A percentile compares a stretch with the other conserved stretches of the same genome.
Evolutionary conservation across 441 rosid genomes (phyloP).

Genomic region (Aleurites moluccanus): DNA sequence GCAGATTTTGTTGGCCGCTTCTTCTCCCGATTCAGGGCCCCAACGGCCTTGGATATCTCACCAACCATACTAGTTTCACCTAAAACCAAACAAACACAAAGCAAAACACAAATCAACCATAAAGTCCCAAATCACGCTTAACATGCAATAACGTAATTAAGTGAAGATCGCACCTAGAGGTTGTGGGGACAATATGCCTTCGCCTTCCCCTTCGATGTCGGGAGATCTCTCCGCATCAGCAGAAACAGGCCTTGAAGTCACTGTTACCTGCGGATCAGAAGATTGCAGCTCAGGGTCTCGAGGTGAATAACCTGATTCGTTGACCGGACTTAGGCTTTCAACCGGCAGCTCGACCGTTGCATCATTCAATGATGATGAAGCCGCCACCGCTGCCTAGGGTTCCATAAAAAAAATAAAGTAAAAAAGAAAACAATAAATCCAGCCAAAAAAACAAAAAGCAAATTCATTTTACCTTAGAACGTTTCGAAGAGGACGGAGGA

Average conservation of each 20-base stretch:
- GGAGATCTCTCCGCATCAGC: conserved; percentile 55
- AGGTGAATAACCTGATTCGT: too few relatives aligned
- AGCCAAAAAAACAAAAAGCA: too few relatives aligned
- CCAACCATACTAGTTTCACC: conserved; percentile 49
- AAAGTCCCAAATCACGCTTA: background rate
- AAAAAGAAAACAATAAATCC: too few relatives aligned
- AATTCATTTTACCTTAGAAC: too few relatives aligned
- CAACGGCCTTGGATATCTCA: conserved; percentile 52
- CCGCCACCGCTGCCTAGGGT: too few relatives aligned
- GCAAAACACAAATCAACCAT: background rate
- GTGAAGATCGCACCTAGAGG: conserved; percentile 53
- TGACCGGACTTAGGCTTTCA: too few relatives aligned
- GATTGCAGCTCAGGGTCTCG: too few relatives aligned
- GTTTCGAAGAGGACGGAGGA: too few relatives aligned
- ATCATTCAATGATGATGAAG: too few relatives aligned
- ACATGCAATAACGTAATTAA: conserved; percentile 20
- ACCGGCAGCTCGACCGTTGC: too few relatives aligned
- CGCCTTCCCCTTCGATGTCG: conserved; percentile 49
- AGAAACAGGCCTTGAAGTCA: conserved; percentile 1
- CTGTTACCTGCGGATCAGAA: too few relatives aligned
- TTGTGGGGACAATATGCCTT: conserved; percentile 48
- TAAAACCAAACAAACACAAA: conserved; percentile 28
- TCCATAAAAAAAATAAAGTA: too few relatives aligned
- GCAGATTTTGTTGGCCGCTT: conserved; percentile 33
- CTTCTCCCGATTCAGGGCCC: conserved; percentile 39